Conservation (phyloP, 2,329 filamentous ascomycete species). For the Ophiosphaerella herpotricha region DNA sequence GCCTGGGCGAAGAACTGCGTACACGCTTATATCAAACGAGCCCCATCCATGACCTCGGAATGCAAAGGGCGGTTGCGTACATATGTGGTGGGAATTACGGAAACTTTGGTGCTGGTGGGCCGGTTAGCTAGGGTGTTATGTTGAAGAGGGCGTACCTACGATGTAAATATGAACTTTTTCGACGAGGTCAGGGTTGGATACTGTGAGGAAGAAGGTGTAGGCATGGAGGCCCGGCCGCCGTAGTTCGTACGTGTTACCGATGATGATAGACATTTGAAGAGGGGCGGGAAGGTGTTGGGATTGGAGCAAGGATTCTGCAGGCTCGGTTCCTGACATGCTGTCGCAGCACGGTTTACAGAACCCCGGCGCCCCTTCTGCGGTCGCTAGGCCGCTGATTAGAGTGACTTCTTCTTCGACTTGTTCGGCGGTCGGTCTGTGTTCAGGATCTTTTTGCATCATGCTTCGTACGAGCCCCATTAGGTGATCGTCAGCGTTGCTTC, state of each 20-base stretch:
- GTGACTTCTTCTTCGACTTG: neutral
- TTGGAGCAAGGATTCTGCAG: neutral
- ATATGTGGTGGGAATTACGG: neutral
- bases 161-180: conserved; percentile 1
- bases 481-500: neutral
- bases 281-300: neutral
- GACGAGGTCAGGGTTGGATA: neutral
- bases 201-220: neutral
- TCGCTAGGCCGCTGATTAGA: conserved; percentile 1
- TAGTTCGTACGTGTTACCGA: neutral
- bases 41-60: conserved; percentile 1
- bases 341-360: conserved; percentile 1
- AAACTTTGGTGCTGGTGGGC: neutral
- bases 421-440: neutral
- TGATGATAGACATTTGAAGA: neutral
- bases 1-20: neutral
- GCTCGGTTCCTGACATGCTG: neutral
- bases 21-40: neutral
- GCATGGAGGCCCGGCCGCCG: neutral
- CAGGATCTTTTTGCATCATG: neutral
- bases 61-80: neutral
- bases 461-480: neutral
- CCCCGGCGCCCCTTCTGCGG: neutral
- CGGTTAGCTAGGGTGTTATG: neutral
- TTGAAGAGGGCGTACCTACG: neutral